Evolutionary conservation across 257 asterid species (phyloP).

Genomic region (Leptodermis oblonga): DNA sequence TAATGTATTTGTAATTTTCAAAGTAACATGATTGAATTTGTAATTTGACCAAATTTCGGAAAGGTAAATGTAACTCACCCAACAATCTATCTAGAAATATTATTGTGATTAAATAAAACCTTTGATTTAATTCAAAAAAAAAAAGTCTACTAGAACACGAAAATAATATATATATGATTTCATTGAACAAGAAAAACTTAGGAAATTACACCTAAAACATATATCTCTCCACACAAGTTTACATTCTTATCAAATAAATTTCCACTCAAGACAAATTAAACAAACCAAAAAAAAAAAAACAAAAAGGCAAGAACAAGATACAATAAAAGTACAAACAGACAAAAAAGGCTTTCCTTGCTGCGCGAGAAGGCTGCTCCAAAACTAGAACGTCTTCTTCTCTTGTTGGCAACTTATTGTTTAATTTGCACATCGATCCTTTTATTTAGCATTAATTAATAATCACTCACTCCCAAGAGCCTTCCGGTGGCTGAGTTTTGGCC

Average conservation of each 20-base stretch:
- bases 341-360: conserved; percentile 5
- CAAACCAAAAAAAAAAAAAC: not conserved
- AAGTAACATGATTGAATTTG: too few relatives aligned
- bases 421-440: not conserved
- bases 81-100: too few relatives aligned
- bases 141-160: too few relatives aligned
- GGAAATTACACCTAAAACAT: not conserved
- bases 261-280: too few relatives aligned
- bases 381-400: not conserved
- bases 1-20: too few relatives aligned
- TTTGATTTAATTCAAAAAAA: too few relatives aligned
- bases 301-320: not conserved
- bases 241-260: not conserved
- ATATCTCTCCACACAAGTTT: not conserved
- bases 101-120: too few relatives aligned
- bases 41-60: too few relatives aligned
- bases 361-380: not conserved
- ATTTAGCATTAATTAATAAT: not conserved
- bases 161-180: not conserved
- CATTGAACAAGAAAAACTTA: not conserved
- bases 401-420: conserved; percentile 13
- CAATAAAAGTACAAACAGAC: not conserved
- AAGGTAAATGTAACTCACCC: too few relatives aligned
- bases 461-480: conserved; percentile 21
- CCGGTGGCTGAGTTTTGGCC: conserved; percentile 15